Conservation (phyloP, 2,329 filamentous ascomycete genomes). For the Colletotrichum siamense region DNA sequence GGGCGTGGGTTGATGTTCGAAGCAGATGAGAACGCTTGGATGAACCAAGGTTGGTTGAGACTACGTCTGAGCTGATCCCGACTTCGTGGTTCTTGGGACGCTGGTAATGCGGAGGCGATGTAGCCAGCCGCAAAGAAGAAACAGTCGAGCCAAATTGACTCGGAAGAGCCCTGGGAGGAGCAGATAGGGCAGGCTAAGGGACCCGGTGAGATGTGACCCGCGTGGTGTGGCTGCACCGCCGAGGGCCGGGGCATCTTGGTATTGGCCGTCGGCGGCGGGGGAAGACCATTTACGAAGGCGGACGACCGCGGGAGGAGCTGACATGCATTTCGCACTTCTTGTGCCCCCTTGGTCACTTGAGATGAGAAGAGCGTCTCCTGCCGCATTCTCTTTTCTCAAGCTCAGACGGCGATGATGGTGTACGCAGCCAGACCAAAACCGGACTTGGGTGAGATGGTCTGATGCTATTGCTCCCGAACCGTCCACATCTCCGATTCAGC, state of each 20-base stretch:
- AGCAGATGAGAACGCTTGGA: background rate
- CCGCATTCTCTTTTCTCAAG: background rate
- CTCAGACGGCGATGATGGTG: background rate
- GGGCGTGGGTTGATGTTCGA: background rate
- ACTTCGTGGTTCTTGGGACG: background rate
- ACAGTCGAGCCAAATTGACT: background rate
- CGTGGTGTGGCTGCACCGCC: background rate
- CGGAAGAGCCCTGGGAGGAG: background rate
- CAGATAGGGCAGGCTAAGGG: background rate
- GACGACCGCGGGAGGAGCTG: background rate
- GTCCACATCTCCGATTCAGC: constrained; percentile 3
- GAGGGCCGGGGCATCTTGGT: background rate
- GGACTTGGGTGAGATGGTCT: background rate
- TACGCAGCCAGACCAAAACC: background rate
- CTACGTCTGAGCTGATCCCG: background rate
- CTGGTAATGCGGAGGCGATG: background rate
- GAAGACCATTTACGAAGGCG: background rate
- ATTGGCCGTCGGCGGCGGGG: background rate
- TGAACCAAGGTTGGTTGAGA: background rate
- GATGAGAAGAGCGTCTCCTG: background rate
- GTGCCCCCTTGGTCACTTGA: background rate
- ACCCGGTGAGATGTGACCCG: background rate
- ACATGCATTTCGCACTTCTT: background rate
- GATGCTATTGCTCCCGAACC: background rate
- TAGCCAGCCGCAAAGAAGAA: background rate